These are phyloP conservation scores for Podospora pseudoanserina DNA, from an alignment of 495 filamentous ascomycete genomes.

Conservation along the genomic window DNA sequence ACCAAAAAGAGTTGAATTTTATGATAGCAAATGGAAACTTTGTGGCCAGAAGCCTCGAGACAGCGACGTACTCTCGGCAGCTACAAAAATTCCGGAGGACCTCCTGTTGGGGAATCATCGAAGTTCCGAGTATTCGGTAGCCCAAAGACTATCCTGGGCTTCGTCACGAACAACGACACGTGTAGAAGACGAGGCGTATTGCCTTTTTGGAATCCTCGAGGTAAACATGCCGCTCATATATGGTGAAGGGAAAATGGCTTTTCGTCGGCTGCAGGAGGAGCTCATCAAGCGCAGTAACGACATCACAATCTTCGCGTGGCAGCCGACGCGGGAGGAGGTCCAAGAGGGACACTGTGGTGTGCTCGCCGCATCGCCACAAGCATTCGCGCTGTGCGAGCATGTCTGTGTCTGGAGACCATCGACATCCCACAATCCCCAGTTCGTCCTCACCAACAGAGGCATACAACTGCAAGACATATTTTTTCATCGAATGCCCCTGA, in stretches of 20 bases:
- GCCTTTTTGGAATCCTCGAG: conserved; percentile 23
- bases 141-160: conserved; percentile 24
- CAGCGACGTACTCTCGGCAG: background rate
- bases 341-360: background rate
- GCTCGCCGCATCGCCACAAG: background rate
- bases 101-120: background rate
- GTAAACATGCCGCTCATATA: conserved; percentile 29
- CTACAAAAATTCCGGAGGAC: background rate
- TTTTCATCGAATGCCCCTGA: background rate
- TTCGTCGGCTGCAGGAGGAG: conserved; percentile 23
- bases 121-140: conserved; percentile 4
- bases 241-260: conserved; percentile 23
- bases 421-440: background rate
- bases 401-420: background rate
- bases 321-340: background rate
- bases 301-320: background rate
- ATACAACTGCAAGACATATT: background rate
- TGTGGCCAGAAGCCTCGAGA: background rate
- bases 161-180: conserved; percentile 21
- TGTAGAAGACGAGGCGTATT: conserved; percentile 28
- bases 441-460: background rate
- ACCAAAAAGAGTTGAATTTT: conserved; percentile 32
- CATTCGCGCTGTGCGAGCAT: background rate
- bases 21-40: conserved; percentile 25
- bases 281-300: conserved; percentile 15